Evolutionary conservation across 1,139 yeast species (phyloP).

Genomic region (Protomyces inouyei): DNA sequence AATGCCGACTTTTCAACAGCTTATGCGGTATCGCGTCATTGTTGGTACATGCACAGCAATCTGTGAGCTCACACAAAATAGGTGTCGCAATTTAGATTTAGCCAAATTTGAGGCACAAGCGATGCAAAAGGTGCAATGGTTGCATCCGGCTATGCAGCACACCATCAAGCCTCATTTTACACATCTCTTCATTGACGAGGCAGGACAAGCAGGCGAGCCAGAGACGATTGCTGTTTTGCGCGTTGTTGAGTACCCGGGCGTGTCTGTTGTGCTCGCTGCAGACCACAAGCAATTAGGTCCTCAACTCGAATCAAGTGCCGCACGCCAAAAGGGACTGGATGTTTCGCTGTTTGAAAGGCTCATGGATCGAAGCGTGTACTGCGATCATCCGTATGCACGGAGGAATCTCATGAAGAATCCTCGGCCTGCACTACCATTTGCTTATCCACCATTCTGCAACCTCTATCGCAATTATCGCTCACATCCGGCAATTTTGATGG

Average conservation of each 20-base stretch:
- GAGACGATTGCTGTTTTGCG: conserved; percentile 30
- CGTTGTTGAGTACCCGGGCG: conserved; percentile 24
- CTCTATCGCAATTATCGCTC: conserved; percentile 32
- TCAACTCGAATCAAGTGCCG: conserved; percentile 27
- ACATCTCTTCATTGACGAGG: conserved; percentile 32
- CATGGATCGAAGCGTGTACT: conserved; percentile 29
- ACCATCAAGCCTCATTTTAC: conserved; percentile 29
- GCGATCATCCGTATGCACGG: conserved; percentile 31
- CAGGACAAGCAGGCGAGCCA: conserved; percentile 33
- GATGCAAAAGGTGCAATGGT: conserved; percentile 13
- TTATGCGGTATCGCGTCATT: conserved; percentile 29
- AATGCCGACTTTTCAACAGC: conserved; percentile 27
- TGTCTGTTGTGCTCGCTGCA: conserved; percentile 32
- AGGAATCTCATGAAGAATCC: conserved; percentile 15
- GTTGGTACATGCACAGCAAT: conserved; percentile 31
- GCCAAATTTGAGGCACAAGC: conserved; percentile 23
- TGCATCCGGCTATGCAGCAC: neutral
- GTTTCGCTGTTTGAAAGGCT: conserved; percentile 32
- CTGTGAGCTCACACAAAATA: conserved; percentile 26
- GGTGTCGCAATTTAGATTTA: conserved; percentile 29
- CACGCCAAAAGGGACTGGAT: conserved; percentile 25
- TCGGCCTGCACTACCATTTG: conserved; percentile 25
- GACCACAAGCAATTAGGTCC: conserved; percentile 33
- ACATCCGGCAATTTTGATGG: conserved; percentile 31
- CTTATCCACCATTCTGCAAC: conserved; percentile 31